These are phyloP conservation scores for Apiosordaria backusii DNA, from an alignment of 495 filamentous ascomycete genomes.

Conservation along the genomic window DNA sequence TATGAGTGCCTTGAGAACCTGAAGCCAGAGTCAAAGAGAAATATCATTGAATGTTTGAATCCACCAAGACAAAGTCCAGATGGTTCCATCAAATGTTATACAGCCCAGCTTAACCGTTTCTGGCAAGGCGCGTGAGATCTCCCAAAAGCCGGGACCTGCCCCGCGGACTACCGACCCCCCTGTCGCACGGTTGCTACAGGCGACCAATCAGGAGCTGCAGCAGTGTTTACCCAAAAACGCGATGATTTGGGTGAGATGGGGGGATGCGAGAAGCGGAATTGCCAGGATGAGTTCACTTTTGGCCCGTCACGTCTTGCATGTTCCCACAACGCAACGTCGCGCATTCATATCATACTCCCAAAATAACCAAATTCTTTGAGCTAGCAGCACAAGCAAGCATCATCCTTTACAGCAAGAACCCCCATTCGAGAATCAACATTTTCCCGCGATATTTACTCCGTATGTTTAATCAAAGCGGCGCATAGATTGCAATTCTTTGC, in stretches of 20 bases:
- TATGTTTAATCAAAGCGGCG: neutral
- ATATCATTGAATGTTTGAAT: neutral
- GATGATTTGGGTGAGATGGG: conserved; percentile 8
- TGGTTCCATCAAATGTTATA: neutral
- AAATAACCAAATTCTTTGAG: neutral
- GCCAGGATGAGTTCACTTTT: neutral
- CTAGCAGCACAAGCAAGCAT: neutral
- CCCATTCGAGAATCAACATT: neutral
- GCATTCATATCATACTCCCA: neutral
- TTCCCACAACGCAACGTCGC: neutral
- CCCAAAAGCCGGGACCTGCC: neutral
- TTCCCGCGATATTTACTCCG: neutral
- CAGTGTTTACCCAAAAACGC: conserved; percentile 26
- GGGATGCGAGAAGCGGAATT: neutral
- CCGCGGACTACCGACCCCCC: neutral
- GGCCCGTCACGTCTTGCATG: neutral
- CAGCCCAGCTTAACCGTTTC: neutral
- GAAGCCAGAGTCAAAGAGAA: too few species aligned
- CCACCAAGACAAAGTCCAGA: neutral
- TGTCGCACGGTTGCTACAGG: conserved; percentile 13
- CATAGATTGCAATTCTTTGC: neutral
- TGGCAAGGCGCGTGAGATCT: neutral
- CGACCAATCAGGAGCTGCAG: conserved; percentile 11
- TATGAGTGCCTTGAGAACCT: neutral
- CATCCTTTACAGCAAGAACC: neutral